These are phyloP conservation scores for Cladosporium sp. DNA, from an alignment of 2,329 filamentous ascomycete species.

Conservation along the genomic window DNA sequence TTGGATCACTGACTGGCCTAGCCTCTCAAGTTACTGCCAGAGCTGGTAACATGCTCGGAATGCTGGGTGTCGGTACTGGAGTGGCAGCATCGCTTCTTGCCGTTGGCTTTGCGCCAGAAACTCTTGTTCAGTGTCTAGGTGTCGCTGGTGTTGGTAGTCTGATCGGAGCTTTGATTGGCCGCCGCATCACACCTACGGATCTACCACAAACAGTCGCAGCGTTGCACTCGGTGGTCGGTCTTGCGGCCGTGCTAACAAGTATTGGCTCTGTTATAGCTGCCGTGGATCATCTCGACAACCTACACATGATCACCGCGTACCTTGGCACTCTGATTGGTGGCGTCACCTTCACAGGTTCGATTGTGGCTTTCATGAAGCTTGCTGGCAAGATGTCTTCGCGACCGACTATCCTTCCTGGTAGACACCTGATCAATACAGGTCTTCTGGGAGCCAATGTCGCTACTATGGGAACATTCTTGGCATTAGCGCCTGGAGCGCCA, in stretches of 20 bases:
- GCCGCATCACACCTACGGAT: slow-evolving; percentile 83
- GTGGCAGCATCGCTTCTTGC: slow-evolving; percentile 80
- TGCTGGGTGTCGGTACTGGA: slow-evolving; percentile 79
- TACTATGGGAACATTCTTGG: slow-evolving; percentile 80
- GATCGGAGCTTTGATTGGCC: slow-evolving; percentile 73
- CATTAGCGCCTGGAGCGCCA: slow-evolving; percentile 77
- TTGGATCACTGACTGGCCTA: slow-evolving; percentile 77
- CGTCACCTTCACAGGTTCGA: slow-evolving; percentile 86
- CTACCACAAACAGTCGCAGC: slow-evolving; percentile 88
- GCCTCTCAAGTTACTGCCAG: slow-evolving; percentile 81
- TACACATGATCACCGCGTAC: slow-evolving; percentile 85
- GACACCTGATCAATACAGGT: slow-evolving; percentile 72
- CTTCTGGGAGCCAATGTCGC: slow-evolving; percentile 75
- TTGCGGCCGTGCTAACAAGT: slow-evolving; percentile 84
- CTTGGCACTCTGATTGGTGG: slow-evolving; percentile 79
- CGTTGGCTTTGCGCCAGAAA: slow-evolving; percentile 76
- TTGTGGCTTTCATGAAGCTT: slow-evolving; percentile 87
- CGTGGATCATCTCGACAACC: slow-evolving; percentile 63
- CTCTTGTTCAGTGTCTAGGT: slow-evolving; percentile 75
- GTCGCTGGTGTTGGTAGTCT: slow-evolving; percentile 72
- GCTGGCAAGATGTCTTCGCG: slow-evolving; percentile 78
- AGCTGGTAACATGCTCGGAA: slow-evolving; percentile 81
- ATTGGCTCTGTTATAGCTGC: slow-evolving; percentile 82
- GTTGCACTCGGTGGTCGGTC: slow-evolving; percentile 83
- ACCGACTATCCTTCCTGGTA: slow-evolving; percentile 70